Conservation (phyloP, 2,329 filamentous ascomycete genomes). For the Aspergillus ibericus region DNA sequence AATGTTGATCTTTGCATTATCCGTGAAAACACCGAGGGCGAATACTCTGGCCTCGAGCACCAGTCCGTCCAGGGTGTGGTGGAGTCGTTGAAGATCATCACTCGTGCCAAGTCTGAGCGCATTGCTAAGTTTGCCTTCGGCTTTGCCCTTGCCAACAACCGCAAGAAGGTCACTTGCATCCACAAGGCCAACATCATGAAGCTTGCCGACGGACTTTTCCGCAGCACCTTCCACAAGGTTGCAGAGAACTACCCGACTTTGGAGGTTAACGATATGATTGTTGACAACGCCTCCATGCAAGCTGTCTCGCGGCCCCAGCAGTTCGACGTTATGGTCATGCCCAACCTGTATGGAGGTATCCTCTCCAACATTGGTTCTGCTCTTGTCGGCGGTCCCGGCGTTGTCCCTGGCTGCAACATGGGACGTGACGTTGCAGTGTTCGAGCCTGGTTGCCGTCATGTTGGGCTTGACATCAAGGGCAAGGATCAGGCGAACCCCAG, state of each 20-base stretch:
- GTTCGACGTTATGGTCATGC: slow-evolving; percentile 99
- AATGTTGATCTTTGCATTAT: slow-evolving; percentile 98
- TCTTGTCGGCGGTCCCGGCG: slow-evolving; percentile 92
- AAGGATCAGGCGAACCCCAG: slow-evolving; percentile 99
- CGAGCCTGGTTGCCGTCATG: slow-evolving; percentile 98
- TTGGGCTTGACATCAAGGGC: slow-evolving; percentile 98
- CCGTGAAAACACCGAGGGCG: slow-evolving; percentile 99
- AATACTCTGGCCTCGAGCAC: slow-evolving; percentile 99
- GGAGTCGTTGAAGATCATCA: slow-evolving; percentile 99
- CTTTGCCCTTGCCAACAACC: slow-evolving; percentile 97
- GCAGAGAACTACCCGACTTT: slow-evolving; percentile 94
- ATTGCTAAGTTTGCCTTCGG: slow-evolving; percentile 99
- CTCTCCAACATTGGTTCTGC: slow-evolving; percentile 98
- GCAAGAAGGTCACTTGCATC: slow-evolving; percentile 99
- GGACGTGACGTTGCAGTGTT: slow-evolving; percentile 97
- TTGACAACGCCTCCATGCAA: slow-evolving; percentile 99
- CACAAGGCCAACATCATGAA: slow-evolving; percentile 99
- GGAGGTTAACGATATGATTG: slow-evolving; percentile 98
- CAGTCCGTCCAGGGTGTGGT: slow-evolving; percentile 95
- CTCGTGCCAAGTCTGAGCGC: slow-evolving; percentile 96
- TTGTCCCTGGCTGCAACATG: slow-evolving; percentile 99
- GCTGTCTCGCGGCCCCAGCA: slow-evolving; percentile 94
- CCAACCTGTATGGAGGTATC: slow-evolving; percentile 98
- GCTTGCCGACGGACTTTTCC: slow-evolving; percentile 97
- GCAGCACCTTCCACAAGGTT: slow-evolving; percentile 90